Base-by-base conservation (phyloP, 1,284 basidiomycete species). In the Cutaneotrichosporon daszewskae region DNA sequence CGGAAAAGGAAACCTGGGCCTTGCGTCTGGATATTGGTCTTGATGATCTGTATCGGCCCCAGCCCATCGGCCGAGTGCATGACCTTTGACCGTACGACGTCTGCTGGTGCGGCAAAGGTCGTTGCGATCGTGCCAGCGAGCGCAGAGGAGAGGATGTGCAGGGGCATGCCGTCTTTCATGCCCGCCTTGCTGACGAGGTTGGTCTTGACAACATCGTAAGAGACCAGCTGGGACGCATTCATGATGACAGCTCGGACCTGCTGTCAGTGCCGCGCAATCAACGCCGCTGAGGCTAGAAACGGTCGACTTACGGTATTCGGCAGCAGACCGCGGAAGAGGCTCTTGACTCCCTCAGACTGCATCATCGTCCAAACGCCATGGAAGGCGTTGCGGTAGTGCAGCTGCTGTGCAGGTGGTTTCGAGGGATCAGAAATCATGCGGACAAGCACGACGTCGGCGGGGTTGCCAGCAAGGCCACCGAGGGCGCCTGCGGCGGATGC, bases 151-250 rank as follows among this genome's bases (percentile, higher is more conserved):
- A 65, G 52, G 39, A 75, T 73, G 54, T 77, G 76, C 10, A 76
- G 58, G 0, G 60, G 64, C 24, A 76, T 66, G 3, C 75, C 76
- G 43, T 77, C 73, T 3, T 54, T 37, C 45, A 76, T 68, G 39
- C 64, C 61, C 18, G 58, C 58, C 13, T 62, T 51, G 13, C 56
- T 42, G n/a, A 74, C 62, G 12, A 78, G 62, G 27, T 59, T 22
- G n/a, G 65, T 64, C 59, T 78, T 78, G 70, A 77, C 76, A 47
- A 70, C 71, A 55, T 77, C 76, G 62, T 77, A 78, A 18, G 71
- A 70, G 14, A 72, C 73, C 20, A 75, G 65, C 62, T 74, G 73
- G 8, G 72, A 69, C 17, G 71, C 61, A 60, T 77, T 77, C 76
- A 77, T 77, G 19, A 77, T 58, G 13, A 76, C 66, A 1, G 75